phyloP scores from a whole-genome alignment of 2,329 filamentous ascomycete genomes.

The Acrocalymma vagum region DNA sequence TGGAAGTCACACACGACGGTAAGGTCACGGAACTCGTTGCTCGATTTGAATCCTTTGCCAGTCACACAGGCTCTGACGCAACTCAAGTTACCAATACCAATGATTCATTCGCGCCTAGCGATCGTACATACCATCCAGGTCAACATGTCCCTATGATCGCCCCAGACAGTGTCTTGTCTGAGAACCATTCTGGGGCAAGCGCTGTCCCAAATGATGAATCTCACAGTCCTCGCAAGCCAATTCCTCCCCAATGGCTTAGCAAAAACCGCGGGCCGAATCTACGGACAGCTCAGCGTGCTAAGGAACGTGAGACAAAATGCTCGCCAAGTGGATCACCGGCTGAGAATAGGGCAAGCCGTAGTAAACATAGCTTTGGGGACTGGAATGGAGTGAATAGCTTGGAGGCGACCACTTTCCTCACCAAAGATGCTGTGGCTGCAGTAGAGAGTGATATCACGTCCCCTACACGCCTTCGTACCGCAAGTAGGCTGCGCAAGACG shows the following conservation, averaged over 20 bases:
- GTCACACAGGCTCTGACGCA: slow-evolving; percentile 20
- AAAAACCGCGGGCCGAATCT: slow-evolving; percentile 22
- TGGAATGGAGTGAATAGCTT: slow-evolving; percentile 13
- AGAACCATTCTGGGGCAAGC: too few species aligned
- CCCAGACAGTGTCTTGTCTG: background rate
- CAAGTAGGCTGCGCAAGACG: slow-evolving; percentile 19
- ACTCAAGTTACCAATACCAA: slow-evolving; percentile 16
- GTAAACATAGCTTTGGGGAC: slow-evolving; percentile 26
- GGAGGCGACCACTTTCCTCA: slow-evolving; percentile 32
- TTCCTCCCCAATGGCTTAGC: slow-evolving; percentile 35
- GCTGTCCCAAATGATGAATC: slow-evolving; percentile 3
- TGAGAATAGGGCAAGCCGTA: slow-evolving; percentile 24
- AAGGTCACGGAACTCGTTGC: slow-evolving; percentile 32
- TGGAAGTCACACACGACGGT: slow-evolving; percentile 34
- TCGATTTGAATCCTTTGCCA: slow-evolving; percentile 25
- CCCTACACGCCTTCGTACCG: slow-evolving; percentile 11
- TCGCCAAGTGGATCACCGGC: slow-evolving; percentile 17
- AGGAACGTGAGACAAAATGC: slow-evolving; percentile 28
- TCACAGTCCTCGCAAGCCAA: slow-evolving; percentile 33
- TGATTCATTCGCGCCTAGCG: slow-evolving; percentile 4
- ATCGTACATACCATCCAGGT: slow-evolving; percentile 1
- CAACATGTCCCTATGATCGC: background rate
- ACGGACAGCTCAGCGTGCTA: slow-evolving; percentile 31
- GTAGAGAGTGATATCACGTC: slow-evolving; percentile 29
- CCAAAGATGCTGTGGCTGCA: slow-evolving; percentile 34